phyloP scores from a whole-genome alignment of 805 yeast species.

The Ogataea paradorogensis region DNA sequence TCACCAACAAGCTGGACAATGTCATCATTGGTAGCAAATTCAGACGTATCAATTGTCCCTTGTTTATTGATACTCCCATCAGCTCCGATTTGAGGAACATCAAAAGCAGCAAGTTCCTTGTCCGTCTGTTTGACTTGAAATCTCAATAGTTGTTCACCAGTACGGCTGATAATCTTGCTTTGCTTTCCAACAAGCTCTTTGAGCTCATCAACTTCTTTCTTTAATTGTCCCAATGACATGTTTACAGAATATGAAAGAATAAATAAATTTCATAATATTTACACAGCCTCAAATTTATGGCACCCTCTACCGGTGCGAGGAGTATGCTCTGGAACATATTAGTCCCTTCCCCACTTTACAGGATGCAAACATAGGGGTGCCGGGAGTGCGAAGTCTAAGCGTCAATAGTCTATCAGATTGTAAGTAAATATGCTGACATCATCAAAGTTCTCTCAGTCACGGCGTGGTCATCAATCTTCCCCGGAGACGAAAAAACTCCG shows the following conservation, averaged over 20 bases:
- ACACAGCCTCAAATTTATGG: neutral
- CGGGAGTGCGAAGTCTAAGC: too few species aligned
- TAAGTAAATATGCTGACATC: too few species aligned
- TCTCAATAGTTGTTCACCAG: constrained; percentile 76
- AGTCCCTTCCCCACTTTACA: too few species aligned
- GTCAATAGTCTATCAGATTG: too few species aligned
- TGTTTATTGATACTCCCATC: constrained; percentile 14
- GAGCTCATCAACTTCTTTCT: constrained; percentile 50
- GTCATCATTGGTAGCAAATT: constrained; percentile 78
- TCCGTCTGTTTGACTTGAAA: constrained; percentile 60
- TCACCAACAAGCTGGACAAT: constrained; percentile 84
- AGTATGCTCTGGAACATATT: too few species aligned
- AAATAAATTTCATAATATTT: too few species aligned
- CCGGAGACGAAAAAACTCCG: constrained; percentile 1
- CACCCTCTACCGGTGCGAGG: neutral
- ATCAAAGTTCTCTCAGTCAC: too few species aligned
- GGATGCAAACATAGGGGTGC: too few species aligned
- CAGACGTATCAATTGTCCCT: constrained; percentile 41
- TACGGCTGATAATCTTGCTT: constrained; percentile 59
- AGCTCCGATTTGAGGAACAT: constrained; percentile 22
- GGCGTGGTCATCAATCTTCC: too few species aligned
- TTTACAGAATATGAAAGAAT: neutral
- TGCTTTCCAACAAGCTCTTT: constrained; percentile 61
- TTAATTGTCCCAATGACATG: constrained; percentile 39
- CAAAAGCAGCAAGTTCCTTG: constrained; percentile 23